These are phyloP conservation scores for Cladosporium oxysporum DNA, from an alignment of 2,329 filamentous ascomycete genomes.

Conservation along the genomic window DNA sequence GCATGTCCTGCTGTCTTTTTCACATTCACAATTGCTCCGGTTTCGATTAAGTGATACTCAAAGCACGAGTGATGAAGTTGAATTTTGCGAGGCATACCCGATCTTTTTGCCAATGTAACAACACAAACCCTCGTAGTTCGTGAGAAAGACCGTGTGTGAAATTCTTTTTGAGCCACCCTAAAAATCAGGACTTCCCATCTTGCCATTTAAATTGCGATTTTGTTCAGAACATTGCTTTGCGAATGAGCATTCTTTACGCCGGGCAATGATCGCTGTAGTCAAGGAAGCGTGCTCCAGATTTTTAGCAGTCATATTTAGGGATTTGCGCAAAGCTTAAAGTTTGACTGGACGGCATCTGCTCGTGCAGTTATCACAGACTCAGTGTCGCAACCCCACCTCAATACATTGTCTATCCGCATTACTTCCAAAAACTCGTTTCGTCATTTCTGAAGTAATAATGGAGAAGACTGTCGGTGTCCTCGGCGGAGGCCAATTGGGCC, in stretches of 20 bases:
- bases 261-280: background rate
- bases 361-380: background rate
- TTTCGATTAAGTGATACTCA: background rate
- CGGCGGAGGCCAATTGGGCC: conserved; percentile 66
- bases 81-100: too few relatives aligned
- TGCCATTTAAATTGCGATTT: background rate
- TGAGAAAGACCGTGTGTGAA: background rate
- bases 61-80: background rate
- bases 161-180: background rate
- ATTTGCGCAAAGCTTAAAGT: conserved; percentile 19
- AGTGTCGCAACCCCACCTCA: background rate
- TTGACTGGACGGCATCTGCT: conserved; percentile 3
- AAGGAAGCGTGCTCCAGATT: background rate
- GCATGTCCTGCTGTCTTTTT: background rate
- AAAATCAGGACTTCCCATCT: background rate
- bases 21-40: background rate
- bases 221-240: background rate
- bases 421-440: background rate
- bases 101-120: background rate
- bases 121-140: background rate
- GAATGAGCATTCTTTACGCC: background rate
- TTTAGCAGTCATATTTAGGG: conserved; percentile 9
- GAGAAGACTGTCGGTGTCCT: conserved; percentile 41
- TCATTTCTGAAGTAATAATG: background rate
- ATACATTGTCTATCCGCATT: background rate